Percentiles rank a stretch among this genome's conserved stretches.
Evolutionary conservation across 2,329 filamentous ascomycete genomes (phyloP).

Genomic region (Chrysoporthe puriensis): DNA sequence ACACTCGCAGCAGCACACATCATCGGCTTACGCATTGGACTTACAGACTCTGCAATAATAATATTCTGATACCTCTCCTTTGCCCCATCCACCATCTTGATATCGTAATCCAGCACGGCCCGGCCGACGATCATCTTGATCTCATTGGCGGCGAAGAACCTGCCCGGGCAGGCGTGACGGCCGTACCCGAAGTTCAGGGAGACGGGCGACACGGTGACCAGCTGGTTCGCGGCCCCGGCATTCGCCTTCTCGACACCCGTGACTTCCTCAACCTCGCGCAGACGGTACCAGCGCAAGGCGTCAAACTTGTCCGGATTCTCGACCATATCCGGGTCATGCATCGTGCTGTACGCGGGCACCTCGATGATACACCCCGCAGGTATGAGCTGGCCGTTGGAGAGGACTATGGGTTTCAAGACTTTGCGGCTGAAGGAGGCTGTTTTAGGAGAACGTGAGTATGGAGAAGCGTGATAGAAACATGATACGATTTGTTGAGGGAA

Average conservation of each 20-base stretch:
- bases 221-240: constrained; percentile 41
- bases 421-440: constrained; percentile 53
- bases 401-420: constrained; percentile 52
- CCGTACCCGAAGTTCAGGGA: constrained; percentile 46
- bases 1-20: constrained; percentile 6
- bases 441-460: background rate
- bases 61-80: constrained; percentile 36
- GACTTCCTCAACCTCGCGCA: constrained; percentile 37
- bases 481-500: background rate
- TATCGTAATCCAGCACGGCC: constrained; percentile 37
- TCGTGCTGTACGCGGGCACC: constrained; percentile 42
- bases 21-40: constrained; percentile 15
- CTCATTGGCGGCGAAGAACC: constrained; percentile 45
- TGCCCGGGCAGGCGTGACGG: constrained; percentile 44
- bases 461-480: background rate
- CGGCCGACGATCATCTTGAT: constrained; percentile 42
- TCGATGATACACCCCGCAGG: constrained; percentile 50
- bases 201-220: constrained; percentile 41
- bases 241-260: constrained; percentile 35
- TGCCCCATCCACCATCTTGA: constrained; percentile 33
- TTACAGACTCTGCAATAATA: constrained; percentile 29
- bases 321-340: constrained; percentile 43
- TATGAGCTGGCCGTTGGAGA: constrained; percentile 57
- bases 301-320: constrained; percentile 44
- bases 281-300: constrained; percentile 43